Base-by-base conservation (phyloP, 225 moss, liverwort and hornwort genomes). In the Marchantia paleacea region DNA sequence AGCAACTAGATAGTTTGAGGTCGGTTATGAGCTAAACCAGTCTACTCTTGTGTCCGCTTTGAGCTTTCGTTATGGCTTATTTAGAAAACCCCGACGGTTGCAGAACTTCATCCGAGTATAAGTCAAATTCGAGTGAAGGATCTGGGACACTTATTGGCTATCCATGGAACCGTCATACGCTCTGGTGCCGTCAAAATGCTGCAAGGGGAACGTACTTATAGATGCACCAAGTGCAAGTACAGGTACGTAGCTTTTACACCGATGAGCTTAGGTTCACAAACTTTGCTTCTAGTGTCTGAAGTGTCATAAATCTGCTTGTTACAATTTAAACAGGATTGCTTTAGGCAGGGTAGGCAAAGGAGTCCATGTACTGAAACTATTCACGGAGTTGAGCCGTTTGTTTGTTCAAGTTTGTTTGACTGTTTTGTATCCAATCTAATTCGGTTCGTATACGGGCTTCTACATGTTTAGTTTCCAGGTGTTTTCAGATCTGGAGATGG, bases 161-260 rank as follows among this genome's bases (percentile, higher is more conserved):
- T 99, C 57, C 90, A 92, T 73, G 97, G 97, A 22, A 99, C 97
- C 54, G 91, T 99, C 61, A 95, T 95, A 72, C 88, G 97, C 73
- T 92, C 95, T 49, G 97, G 97, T 72, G 97, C 85, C 26, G 91
- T 95, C n/a, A 99, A 95, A 80, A 87, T 99, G 77, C 87, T 95
- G 25, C 92, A 99, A 83, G 92, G 92, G 74, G 91, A 94, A 79
- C 81, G 87, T 18, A 86, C 89, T 11, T 95, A 92, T 65, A 91
- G 91, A 85, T 99, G 97, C 84, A 84, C 81, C 69, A 99, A 95
- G 82, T 99, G 97, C 88, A 95, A 89, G 83, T 83, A 92, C 84
- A 93, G 91, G 97, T 97, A 79, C 19, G 51, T 62, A 22, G 22
- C 0, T 62, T 24, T 24, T 22, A 7, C 62, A 22, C 1, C 14